phyloP scores from a whole-genome alignment of 1,284 basidiomycete genomes.

The Cerrena zonata region DNA sequence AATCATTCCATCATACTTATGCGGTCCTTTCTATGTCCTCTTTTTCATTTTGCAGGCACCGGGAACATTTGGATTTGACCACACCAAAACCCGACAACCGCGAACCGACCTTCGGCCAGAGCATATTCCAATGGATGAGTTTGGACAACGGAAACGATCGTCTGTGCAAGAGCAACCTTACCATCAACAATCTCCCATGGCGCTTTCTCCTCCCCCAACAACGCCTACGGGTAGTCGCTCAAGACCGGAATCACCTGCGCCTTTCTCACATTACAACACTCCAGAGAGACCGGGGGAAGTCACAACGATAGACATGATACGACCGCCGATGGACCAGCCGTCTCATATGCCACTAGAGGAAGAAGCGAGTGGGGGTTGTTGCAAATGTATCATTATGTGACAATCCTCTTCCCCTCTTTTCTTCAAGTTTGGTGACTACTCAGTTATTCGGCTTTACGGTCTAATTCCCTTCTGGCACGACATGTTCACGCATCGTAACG shows the following conservation, averaged over 20 bases:
- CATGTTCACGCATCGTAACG: too few species aligned
- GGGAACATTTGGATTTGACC: conserved; percentile 75
- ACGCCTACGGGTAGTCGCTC: conserved; percentile 1
- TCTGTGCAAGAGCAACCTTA: conserved; percentile 17
- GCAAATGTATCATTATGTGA: conserved; percentile 37
- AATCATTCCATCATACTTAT: background rate
- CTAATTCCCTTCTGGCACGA: too few species aligned
- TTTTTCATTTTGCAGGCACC: conserved; percentile 48
- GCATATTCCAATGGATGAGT: conserved; percentile 61
- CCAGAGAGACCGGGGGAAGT: conserved; percentile 7
- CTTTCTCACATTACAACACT: conserved; percentile 51
- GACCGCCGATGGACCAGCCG: background rate
- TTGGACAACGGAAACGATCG: conserved; percentile 38
- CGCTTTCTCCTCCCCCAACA: conserved; percentile 32
- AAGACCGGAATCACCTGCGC: conserved; percentile 36
- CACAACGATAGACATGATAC: conserved; percentile 15
- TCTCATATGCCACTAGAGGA: conserved; percentile 14
- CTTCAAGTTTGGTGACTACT: too few species aligned
- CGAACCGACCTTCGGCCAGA: conserved; percentile 30
- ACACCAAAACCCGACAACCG: conserved; percentile 54
- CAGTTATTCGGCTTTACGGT: too few species aligned
- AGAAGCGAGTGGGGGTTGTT: conserved; percentile 27
- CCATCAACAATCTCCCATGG: conserved; percentile 23
- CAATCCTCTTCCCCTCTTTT: background rate
- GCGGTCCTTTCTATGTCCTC: conserved; percentile 2